Evolutionary conservation across 768 basidiomycete species (phyloP), one percentile per base, ranked within the genome.

Genomic region (Hygrocybe punicea): DNA sequence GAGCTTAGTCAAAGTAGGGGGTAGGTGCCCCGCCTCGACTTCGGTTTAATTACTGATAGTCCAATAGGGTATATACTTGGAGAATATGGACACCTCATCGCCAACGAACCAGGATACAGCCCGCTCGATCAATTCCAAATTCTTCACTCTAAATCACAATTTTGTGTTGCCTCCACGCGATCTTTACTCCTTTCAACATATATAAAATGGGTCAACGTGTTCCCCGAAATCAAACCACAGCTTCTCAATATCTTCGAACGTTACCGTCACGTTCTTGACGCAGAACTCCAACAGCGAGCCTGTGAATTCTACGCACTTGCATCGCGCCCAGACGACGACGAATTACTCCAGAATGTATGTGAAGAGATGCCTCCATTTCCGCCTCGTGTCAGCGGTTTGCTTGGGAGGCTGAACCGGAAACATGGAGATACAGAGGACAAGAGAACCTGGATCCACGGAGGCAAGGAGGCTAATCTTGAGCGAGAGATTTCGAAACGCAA

Each of bases 321-420:
- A 10, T 84, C 81, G 23, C 79, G 93, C 36, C 77, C 87, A 17
- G 93, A 95, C 50, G 93, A 94, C 35, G 95, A 98, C 64, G 94
- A 94, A 61, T 79, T 98, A 44, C 76, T 99, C 42, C 91, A 94
- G 67, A 91, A 92, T 60, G 84, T 98, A 13, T 98, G 95, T 69
- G 97, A 98, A 70, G 97, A 98, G 73, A 98, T 99, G 87, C 97
- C 97, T 1, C 94, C 96, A 4, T 99, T 97, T 80, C 95, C 96
- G 3, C 90, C 96, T 52, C 84, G 97, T 47, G 91, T 93, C 62
- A 96, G 93, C 57, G 89, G 95, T 2, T 78, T 99, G 7, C 78
- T 97, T 50, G 90, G 84, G 47, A 82, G 93, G 49, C 75, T 99
- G 39, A 90, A 96, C 69, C 87, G 85, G 67, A 96, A 95, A 68